Conservation (phyloP, 805 yeast genomes). For the Saccharomycopsis malanga region DNA sequence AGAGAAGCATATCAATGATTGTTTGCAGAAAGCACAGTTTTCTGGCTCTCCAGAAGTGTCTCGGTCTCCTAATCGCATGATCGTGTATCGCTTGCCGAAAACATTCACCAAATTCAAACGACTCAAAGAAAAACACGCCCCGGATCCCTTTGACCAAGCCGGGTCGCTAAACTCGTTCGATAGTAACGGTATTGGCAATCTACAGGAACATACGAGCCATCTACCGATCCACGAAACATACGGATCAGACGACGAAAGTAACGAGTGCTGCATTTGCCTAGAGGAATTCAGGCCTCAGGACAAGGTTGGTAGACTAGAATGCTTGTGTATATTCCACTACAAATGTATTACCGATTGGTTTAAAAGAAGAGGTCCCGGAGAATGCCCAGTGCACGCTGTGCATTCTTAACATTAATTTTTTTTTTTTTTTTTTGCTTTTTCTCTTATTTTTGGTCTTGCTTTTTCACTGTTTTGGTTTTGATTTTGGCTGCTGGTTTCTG, state of each 20-base stretch:
- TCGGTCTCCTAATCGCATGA: constrained; percentile 69
- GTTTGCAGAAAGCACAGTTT: constrained; percentile 55
- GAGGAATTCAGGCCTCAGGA: constrained; percentile 85
- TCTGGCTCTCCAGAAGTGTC: constrained; percentile 54
- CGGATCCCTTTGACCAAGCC: no score
- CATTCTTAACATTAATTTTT: constrained; percentile 25
- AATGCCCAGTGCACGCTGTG: constrained; percentile 76
- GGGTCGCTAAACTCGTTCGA: background rate
- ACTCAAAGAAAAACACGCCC: background rate
- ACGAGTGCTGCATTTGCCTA: constrained; percentile 90
- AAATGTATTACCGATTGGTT: constrained; percentile 91
- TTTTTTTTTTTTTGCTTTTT: background rate
- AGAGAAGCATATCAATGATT: constrained; percentile 64
- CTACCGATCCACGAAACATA: background rate
- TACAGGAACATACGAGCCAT: constrained; percentile 2
- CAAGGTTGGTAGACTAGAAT: constrained; percentile 85
- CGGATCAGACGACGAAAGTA: constrained; percentile 29
- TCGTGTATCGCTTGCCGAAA: constrained; percentile 51
- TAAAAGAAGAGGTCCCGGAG: constrained; percentile 72
- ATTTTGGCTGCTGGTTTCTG: background rate
- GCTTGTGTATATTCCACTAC: constrained; percentile 91
- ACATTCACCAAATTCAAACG: constrained; percentile 2
- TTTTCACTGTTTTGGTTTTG: background rate
- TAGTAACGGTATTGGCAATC: background rate
- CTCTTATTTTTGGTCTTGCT: background rate